Percentiles rank a stretch among this genome's conserved stretches.
Evolutionary conservation across 176 grass and related monocot genomes (phyloP).

Genomic region (Lolium perenne): DNA sequence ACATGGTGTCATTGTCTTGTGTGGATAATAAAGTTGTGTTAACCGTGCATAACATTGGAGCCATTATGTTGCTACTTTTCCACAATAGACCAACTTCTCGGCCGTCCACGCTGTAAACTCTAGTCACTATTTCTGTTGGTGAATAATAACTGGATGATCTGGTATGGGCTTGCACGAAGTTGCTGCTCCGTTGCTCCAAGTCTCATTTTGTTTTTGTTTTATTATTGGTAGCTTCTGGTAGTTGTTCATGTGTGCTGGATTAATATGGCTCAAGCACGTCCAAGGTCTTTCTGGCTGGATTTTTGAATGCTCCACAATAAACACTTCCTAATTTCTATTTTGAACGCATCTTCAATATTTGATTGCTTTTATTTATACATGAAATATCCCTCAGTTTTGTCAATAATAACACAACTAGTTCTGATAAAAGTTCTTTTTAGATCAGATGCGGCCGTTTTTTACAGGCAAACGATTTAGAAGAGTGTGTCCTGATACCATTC

Average conservation of each 20-base stretch:
- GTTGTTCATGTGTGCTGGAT: not conserved
- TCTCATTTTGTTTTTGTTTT: not conserved
- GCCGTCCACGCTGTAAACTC: not conserved
- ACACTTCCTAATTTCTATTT: not conserved
- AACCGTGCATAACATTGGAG: not conserved
- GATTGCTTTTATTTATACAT: not conserved
- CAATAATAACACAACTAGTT: not conserved
- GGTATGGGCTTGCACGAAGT: not conserved
- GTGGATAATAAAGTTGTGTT: constrained; percentile 28
- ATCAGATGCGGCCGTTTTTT: not conserved
- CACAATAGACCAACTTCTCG: not conserved
- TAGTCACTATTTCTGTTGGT: not conserved
- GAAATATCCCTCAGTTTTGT: not conserved
- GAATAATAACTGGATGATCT: constrained; percentile 28
- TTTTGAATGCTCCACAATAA: not conserved
- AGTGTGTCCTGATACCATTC: not conserved
- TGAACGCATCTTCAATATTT: not conserved
- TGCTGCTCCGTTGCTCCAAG: not conserved
- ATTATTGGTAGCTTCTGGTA: not conserved
- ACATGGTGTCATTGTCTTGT: not conserved
- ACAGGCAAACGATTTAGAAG: not conserved
- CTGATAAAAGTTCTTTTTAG: not conserved
- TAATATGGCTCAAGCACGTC: not conserved
- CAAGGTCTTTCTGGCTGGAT: not conserved
- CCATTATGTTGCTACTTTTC: not conserved